Conservation (phyloP, 176 grass and related monocot species). For the Carex kokanica region DNA sequence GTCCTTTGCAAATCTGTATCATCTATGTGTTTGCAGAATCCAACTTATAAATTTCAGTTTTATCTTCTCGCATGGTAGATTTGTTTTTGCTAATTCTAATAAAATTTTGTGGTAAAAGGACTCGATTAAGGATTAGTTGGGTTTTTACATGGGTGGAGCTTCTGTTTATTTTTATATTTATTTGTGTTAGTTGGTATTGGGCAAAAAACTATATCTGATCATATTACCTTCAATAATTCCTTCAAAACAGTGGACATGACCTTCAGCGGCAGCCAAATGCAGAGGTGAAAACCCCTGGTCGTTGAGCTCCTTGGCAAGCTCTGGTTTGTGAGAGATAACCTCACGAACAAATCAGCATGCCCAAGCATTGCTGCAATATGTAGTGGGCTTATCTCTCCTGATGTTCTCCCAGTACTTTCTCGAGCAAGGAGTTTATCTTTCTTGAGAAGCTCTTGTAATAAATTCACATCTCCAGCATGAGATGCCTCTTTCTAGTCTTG, state of each 20-base stretch:
- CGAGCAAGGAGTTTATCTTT: constrained; percentile 23
- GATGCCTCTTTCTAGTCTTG: constrained; percentile 9
- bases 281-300: not conserved
- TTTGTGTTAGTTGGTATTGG: too few species aligned
- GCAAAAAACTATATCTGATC: not conserved
- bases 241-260: constrained; percentile 4
- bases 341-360: constrained; percentile 7
- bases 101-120: too few species aligned
- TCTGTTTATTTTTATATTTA: too few species aligned
- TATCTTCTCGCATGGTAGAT: too few species aligned
- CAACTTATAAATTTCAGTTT: too few species aligned
- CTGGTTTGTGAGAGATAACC: not conserved
- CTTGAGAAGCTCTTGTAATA: too few species aligned
- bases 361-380: constrained; percentile 22
- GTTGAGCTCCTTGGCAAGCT: constrained; percentile 1
- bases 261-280: constrained; percentile 18
- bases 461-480: constrained; percentile 15
- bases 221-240: constrained; percentile 4
- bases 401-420: not conserved
- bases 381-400: constrained; percentile 8
- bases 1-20: too few species aligned
- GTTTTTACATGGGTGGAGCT: too few species aligned
- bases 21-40: too few species aligned
- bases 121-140: too few species aligned
- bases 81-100: too few species aligned